Base-by-base conservation (phyloP, 2,329 filamentous ascomycete genomes). In the Myotisia sp. region DNA sequence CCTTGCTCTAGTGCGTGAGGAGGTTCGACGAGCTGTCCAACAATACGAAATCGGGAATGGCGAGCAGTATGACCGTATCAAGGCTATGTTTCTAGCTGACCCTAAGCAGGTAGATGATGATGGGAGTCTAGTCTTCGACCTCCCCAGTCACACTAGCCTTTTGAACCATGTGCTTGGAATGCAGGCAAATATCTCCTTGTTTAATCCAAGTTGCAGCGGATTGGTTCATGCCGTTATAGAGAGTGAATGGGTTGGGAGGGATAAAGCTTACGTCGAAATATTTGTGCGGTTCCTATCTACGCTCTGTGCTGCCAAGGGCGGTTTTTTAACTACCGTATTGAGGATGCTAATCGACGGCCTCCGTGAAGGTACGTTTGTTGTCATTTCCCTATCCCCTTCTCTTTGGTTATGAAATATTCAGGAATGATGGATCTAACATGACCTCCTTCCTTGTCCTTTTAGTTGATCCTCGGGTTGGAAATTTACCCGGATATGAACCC, bases 341-440 rank as follows among this genome's bases (percentile, higher is more conserved):
- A 68, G 74, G 37, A 87, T 84, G 73, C 68, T 95, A 39, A 76
- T 92, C 36, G 71, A 75, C 40, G 78, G 84, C 52, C 82, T 98
- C 49, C 68, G 71, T 38, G 70, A 65, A 39, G 46, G 63, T 65
- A 58, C 45, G 55, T 51, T 22, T 59, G 33, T 47, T n/a, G n/a
- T n/a, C n/a, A n/a, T n/a, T n/a, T n/a, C n/a, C n/a, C 61, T 12
- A 60, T 63, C 2, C 51, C 63, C 16, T 61, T 52, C 46, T 2
- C 5, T 10, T 14, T 14, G n/a, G 17, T 10, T 17, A 20, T 8
- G 23, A 13, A n/a, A n/a, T n/a, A n/a, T n/a, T n/a, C n/a, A n/a
- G 6, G 6, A 13, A 17, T 32, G 3, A 27, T 17, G 10, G 19
- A 6, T 21, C 14, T 36, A n/a, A 21, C 37, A 20, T 31, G 12